A percentile compares a stretch with the other conserved stretches of the same genome.
These are phyloP conservation scores for Albifimbria verrucaria DNA, from an alignment of 2,329 filamentous ascomycete genomes.

Conservation along the genomic window DNA sequence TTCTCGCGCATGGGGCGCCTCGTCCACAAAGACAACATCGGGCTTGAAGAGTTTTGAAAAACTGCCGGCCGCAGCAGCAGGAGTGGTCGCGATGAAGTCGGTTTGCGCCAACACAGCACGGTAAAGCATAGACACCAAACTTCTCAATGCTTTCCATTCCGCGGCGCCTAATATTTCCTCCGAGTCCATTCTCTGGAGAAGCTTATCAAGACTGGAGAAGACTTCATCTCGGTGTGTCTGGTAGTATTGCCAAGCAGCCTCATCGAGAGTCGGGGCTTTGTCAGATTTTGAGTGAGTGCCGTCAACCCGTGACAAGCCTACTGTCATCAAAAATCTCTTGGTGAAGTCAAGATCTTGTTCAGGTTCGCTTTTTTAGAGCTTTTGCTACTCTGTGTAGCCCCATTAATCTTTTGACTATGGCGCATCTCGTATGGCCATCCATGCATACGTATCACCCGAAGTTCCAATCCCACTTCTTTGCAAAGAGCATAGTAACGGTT, in stretches of 20 bases:
- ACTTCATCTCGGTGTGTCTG: constrained; percentile 23
- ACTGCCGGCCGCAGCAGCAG: constrained; percentile 35
- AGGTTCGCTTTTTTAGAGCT: neutral
- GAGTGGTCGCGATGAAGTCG: constrained; percentile 45
- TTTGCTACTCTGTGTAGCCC: constrained; percentile 1
- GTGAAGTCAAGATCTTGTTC: constrained; percentile 27
- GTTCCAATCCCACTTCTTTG: constrained; percentile 27
- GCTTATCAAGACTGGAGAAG: constrained; percentile 30
- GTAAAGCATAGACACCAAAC: constrained; percentile 33
- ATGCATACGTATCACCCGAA: constrained; percentile 36
- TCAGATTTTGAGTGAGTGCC: constrained; percentile 10
- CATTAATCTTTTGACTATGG: constrained; percentile 26
- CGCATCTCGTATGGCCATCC: constrained; percentile 36
- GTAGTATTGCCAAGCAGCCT: constrained; percentile 39
- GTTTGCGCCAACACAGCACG: constrained; percentile 31
- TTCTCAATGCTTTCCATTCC: constrained; percentile 26
- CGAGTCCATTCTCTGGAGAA: constrained; percentile 30
- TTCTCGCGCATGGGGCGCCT: constrained; percentile 49
- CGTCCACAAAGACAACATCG: constrained; percentile 82
- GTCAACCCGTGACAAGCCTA: constrained; percentile 16
- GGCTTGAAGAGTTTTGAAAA: constrained; percentile 62
- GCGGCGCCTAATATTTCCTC: constrained; percentile 20
- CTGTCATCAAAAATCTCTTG: constrained; percentile 28
- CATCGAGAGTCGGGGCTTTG: constrained; percentile 37
- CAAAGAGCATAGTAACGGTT: constrained; percentile 37